Conservation (phyloP, 495 filamentous ascomycete species). For the Echria macrotheca region DNA sequence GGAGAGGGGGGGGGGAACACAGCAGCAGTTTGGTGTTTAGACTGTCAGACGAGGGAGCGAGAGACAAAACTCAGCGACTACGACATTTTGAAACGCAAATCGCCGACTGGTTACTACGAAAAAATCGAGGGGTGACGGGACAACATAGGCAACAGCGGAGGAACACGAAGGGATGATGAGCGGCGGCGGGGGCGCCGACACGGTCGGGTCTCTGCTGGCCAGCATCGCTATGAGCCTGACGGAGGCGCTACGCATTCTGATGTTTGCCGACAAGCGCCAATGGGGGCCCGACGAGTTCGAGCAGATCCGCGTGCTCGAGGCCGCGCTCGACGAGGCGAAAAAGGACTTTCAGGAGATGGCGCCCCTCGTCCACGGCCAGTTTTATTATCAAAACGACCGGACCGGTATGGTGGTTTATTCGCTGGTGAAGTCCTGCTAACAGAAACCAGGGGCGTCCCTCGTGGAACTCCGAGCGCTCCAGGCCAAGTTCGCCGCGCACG, state of each 20-base stretch:
- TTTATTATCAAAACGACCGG: conserved; percentile 46
- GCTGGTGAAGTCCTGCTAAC: too few species aligned
- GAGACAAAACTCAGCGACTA: too few species aligned
- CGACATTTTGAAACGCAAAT: too few species aligned
- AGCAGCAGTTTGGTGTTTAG: too few species aligned
- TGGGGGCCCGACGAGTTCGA: conserved; percentile 47
- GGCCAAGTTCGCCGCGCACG: conserved; percentile 33
- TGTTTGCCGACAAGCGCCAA: conserved; percentile 46
- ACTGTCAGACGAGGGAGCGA: too few species aligned
- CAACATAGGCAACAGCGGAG: too few species aligned
- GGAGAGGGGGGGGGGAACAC: too few species aligned
- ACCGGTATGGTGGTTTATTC: too few species aligned
- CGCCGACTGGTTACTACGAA: too few species aligned
- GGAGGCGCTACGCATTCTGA: conserved; percentile 40
- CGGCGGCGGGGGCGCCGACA: conserved; percentile 28
- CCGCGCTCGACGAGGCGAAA: conserved; percentile 45
- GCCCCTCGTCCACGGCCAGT: conserved; percentile 39
- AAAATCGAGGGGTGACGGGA: too few species aligned
- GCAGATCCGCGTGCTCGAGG: conserved; percentile 41
- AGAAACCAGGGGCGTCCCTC: conserved; percentile 39
- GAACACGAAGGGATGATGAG: conserved; percentile 12
- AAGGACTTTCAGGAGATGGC: conserved; percentile 48
- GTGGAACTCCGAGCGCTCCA: conserved; percentile 35
- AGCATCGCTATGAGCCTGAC: conserved; percentile 40
- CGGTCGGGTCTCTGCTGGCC: conserved; percentile 44